Base-by-base conservation (phyloP, 495 filamentous ascomycete species). In the Margaritispora aquatica region DNA sequence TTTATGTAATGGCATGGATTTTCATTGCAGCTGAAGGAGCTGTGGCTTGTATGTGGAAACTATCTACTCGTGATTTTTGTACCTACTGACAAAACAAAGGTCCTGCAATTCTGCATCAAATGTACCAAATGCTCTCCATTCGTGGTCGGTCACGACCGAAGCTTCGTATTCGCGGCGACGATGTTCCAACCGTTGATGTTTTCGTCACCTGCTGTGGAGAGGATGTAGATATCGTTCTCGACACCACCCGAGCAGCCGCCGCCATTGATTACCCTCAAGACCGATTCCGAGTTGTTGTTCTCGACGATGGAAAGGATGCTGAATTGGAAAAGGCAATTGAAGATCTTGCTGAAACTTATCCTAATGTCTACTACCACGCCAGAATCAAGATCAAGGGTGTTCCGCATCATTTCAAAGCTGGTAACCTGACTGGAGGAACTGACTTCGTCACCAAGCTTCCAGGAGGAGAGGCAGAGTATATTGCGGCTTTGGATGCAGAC, bases 381-480 rank as follows among this genome's bases (percentile, higher is more conserved):
- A 72, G 78, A 47, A 66, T 70, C 51, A 80, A 80, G 58, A 69
- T 71, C 22, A 61, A 61, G 13, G 69, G 70, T 17, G 72, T 73
- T 1, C 77, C 75, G 0, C 74, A 80, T 60, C 72, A 79, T 62
- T 82, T 77, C 70, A 84, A 84, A 67, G 77, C 78, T 4, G 80
- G 80, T 41, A 84, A 83, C 52, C 68, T 84, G 21, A 78, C 77
- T 58, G 74, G 73, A 57, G 79, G 75, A 27, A 65, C 80, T 7
- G 70, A 73, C 4, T 67, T 75, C 29, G 66, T 70, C 17, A 63
- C 61, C 0, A 57, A 34, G 0, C 54, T 80, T 23, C 63, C 68
- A 0, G 75, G 75, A 9, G 77, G 76, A 8, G 65, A 74, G 15
- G 68, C 69, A 23, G 68, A 82, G 53, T 81, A 70, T 62, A 71